Evolutionary conservation across 352 stramenopile genomes (phyloP), one percentile per base, ranked within the genome.

Genomic region (Globisporangium paddicum): DNA sequence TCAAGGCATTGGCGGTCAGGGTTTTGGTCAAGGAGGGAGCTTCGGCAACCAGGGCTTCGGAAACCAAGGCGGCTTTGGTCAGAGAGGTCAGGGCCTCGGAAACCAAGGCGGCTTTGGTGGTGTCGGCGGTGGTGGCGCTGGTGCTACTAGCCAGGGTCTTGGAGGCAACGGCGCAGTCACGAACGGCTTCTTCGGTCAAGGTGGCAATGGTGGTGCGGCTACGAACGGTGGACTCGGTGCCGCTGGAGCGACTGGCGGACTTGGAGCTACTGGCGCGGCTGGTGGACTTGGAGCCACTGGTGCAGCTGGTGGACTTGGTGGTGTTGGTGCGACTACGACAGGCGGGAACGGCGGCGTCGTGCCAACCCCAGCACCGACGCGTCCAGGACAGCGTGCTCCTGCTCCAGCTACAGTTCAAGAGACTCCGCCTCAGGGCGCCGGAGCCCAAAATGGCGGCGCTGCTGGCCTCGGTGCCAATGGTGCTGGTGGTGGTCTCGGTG

Each of bases 341-440:
- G 25, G 25, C 18, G 16, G 23, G 23, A 34, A 57, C 14, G 19
- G 19, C 3, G 50, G 14, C 23, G 14, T 35, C n/a, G 35, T 23
- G 10, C 50, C 50, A 34, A 57, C 50, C n/a, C 50, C 50, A 47
- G 50, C 50, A 2, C 35, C 50, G 5, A 57, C 50, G 6, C 50
- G 50, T 48, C 50, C 23, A 16, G 50, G 50, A 38, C 50, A 57
- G 34, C 50, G 35, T 5, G 19, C 50, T 35, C 16, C 35, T 21
- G 35, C 32, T n/a, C n/a, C n/a, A n/a, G n/a, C n/a, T n/a, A n/a
- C n/a, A 57, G 35, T 23, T 45, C 50, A 10, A 56, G 50, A 11
- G 6, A 37, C 50, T n/a, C 23, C 18, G 11, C n/a, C 35, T 25
- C 48, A 55, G n/a, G n/a, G n/a, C n/a, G n/a, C 14, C n/a, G 50